Evolutionary conservation across 2,329 filamentous ascomycete species (phyloP).

Genomic region (Cadophora malorum): DNA sequence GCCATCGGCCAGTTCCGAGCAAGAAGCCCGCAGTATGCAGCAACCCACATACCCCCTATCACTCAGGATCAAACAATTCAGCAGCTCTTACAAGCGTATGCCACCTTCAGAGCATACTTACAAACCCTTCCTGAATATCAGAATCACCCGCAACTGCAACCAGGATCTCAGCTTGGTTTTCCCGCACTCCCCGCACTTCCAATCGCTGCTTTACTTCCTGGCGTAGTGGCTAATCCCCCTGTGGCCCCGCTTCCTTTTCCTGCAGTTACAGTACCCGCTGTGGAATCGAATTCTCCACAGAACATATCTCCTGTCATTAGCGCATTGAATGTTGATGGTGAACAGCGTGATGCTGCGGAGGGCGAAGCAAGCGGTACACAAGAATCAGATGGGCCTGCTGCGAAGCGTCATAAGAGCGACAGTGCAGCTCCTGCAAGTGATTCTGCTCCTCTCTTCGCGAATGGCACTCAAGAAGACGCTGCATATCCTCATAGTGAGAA

Average conservation of each 20-base stretch:
- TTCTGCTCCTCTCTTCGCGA: not conserved
- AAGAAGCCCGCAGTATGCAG: conserved; percentile 4
- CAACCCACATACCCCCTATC: not conserved
- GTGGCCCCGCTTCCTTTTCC: not conserved
- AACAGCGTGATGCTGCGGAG: not conserved
- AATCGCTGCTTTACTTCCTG: not conserved
- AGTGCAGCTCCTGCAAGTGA: conserved; percentile 33
- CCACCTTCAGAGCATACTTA: not conserved
- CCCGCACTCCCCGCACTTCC: not conserved
- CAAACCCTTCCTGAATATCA: not conserved
- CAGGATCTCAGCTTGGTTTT: no score
- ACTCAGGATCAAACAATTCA: not conserved
- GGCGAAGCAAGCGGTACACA: not conserved
- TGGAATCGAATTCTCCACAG: not conserved
- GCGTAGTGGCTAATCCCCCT: no score
- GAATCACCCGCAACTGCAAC: not conserved
- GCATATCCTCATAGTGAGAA: not conserved
- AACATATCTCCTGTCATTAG: not conserved
- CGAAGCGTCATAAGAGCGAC: conserved; percentile 25
- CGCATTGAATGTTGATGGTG: not conserved
- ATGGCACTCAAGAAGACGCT: not conserved
- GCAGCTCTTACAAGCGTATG: not conserved
- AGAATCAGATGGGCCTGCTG: not conserved
- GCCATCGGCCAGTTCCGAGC: conserved; percentile 7
- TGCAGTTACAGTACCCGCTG: not conserved